phyloP scores from a whole-genome alignment of 106 monocot species.

The Platanthera zijinensis region DNA sequence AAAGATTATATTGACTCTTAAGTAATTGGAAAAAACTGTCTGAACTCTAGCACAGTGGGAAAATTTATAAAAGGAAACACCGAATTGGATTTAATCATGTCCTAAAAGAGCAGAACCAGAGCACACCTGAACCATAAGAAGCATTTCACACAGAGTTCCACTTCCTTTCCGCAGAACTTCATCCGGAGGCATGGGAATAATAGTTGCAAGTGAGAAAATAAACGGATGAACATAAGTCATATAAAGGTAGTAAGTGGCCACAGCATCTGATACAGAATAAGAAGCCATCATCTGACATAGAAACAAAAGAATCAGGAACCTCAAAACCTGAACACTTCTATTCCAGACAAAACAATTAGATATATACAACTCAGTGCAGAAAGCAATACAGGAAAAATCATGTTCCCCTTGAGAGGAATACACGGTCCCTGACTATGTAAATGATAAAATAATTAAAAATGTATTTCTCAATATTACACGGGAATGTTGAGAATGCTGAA shows the following conservation, averaged over 20 bases:
- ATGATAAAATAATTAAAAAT: neutral
- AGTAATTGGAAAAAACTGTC: neutral
- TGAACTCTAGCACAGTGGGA: neutral
- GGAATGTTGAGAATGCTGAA: neutral
- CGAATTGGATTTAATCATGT: neutral
- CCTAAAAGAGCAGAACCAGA: neutral
- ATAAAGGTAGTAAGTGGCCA: slow-evolving; percentile 94
- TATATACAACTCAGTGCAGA: neutral
- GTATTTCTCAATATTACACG: neutral
- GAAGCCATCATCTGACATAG: slow-evolving; percentile 90
- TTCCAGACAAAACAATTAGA: neutral
- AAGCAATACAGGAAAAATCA: neutral
- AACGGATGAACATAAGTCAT: slow-evolving; percentile 99
- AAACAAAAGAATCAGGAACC: slow-evolving; percentile 4
- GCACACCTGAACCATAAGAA: slow-evolving; percentile 96
- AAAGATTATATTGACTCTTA: neutral
- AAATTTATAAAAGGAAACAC: neutral
- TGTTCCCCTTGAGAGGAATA: neutral
- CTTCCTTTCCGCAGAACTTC: slow-evolving; percentile 97
- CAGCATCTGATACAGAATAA: slow-evolving; percentile 99
- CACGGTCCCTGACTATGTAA: neutral
- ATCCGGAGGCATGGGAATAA: slow-evolving; percentile 96
- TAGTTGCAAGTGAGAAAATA: slow-evolving; percentile 98
- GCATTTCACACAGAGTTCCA: slow-evolving; percentile 98
- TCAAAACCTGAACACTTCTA: neutral